Evolutionary conservation across 352 stramenopile genomes (phyloP), one percentile per base, ranked within the genome.

Genomic region (Phytophthora pseudosyringae): DNA sequence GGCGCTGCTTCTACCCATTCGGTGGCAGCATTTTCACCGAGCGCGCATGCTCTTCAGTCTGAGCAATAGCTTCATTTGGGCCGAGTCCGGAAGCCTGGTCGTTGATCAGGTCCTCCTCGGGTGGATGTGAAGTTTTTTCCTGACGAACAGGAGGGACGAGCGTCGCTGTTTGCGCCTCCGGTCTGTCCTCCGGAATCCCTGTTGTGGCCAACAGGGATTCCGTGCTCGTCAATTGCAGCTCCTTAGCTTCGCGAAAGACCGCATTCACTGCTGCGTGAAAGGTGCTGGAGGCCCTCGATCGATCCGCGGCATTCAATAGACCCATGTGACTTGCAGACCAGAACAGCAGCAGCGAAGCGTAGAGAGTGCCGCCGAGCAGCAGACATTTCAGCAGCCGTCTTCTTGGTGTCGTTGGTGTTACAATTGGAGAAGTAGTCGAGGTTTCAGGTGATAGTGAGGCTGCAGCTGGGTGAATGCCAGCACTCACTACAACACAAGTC

Each of bases 11-110:
- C 31, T 50, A 59, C 13, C 65, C 62, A 29, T 46, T 18, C 13
- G 18, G 16, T 7, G 62, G 47, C 3, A 65, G 36, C 62, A 69
- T 65, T 33, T 69, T 69, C 16, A 69, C 54, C 11, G 28, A 58
- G 6, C 39, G 38, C 0, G 61, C 45, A n/a, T 69, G 54, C 28
- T 69, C 54, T 49, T 69, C 62, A 1, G 62, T 54, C 36, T 50
- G 26, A 39, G 38, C 36, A 5, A 53, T 40, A 3, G 53, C 38
- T 26, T 41, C 21, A 7, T 59, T 64, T 2, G 18, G 31, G 18
- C 54, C 40, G 16, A 33, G n/a, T 44, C 4, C 13, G 25, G 49
- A 49, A 41, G 25, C 13, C 36, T 41, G 38, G 28, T 26, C 26
- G 8, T 31, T 26, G 25, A 6, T 29, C 11, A 15, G 9, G 7